Conservation (phyloP, 139 green algal genomes). For the Chlorella sp. region DNA sequence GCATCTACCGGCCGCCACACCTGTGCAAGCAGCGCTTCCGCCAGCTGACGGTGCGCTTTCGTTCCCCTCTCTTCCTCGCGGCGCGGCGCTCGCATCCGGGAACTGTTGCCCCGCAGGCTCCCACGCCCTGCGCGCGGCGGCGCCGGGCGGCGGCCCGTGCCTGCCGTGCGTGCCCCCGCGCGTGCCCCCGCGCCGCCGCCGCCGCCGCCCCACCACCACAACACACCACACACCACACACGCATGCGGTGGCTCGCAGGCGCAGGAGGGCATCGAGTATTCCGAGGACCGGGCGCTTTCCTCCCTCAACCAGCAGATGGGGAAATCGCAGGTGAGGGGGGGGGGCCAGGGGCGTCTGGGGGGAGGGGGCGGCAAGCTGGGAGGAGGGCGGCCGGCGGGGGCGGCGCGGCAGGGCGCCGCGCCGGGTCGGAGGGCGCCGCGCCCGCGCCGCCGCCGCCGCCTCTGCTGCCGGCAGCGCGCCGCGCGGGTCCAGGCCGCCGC, state of each 20-base stretch:
- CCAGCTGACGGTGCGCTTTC: constrained; percentile 24
- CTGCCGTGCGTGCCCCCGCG: too few relatives aligned
- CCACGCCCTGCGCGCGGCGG: too few relatives aligned
- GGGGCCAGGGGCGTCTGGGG: background rate
- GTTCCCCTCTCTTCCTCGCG: too few relatives aligned
- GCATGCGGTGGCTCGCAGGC: too few relatives aligned
- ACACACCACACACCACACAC: too few relatives aligned
- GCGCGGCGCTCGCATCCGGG: background rate
- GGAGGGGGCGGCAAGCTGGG: background rate
- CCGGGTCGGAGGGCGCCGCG: background rate
- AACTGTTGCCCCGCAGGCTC: too few relatives aligned
- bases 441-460: background rate
- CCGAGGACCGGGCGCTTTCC: constrained; percentile 35
- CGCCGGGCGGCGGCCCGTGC: too few relatives aligned
- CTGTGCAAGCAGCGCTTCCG: constrained; percentile 58
- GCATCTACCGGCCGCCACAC: constrained; percentile 48
- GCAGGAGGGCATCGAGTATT: constrained; percentile 12
- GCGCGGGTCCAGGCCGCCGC: background rate
- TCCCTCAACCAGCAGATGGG: constrained; percentile 23
- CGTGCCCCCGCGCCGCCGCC: too few relatives aligned
- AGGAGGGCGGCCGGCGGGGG: background rate
- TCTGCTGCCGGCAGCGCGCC: background rate
- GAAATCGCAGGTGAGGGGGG: constrained; percentile 32
- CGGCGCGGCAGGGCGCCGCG: background rate
- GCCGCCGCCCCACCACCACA: too few relatives aligned